phyloP scores from a whole-genome alignment of 2,329 filamentous ascomycete species.

The Talaromyces piceae region DNA sequence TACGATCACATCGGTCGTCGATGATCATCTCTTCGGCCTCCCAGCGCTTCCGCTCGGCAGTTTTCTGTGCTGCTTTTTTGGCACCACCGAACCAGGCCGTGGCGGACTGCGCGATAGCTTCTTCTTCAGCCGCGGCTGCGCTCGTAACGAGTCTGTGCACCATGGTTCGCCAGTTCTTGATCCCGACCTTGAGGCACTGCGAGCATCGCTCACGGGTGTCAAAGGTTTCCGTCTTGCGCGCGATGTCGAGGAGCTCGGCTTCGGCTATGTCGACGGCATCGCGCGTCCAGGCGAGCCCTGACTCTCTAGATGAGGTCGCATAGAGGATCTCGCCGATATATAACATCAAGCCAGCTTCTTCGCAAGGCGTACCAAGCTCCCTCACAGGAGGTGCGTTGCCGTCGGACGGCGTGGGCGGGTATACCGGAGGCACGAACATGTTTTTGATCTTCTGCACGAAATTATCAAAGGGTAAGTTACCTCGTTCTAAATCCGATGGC shows the following conservation, averaged over 20 bases:
- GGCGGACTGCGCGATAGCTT: slow-evolving; percentile 26
- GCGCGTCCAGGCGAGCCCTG: slow-evolving; percentile 80
- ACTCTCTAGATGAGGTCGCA: slow-evolving; percentile 56
- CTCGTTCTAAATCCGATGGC: background rate
- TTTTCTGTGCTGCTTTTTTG: slow-evolving; percentile 21
- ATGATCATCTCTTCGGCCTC: slow-evolving; percentile 34
- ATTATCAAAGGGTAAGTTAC: slow-evolving; percentile 21
- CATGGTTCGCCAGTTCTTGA: slow-evolving; percentile 81
- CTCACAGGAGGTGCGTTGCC: slow-evolving; percentile 63
- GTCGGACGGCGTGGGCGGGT: slow-evolving; percentile 62
- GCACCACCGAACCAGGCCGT: slow-evolving; percentile 26
- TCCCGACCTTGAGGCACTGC: slow-evolving; percentile 67
- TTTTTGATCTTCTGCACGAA: slow-evolving; percentile 34
- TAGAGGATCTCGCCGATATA: slow-evolving; percentile 94
- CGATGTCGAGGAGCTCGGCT: slow-evolving; percentile 44
- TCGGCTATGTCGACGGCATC: slow-evolving; percentile 79
- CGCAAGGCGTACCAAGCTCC: slow-evolving; percentile 60
- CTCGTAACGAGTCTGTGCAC: slow-evolving; percentile 54
- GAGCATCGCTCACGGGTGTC: slow-evolving; percentile 54
- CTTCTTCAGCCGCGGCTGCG: slow-evolving; percentile 29
- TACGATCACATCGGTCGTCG: slow-evolving; percentile 25
- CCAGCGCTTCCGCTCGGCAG: slow-evolving; percentile 28
- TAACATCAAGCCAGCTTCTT: slow-evolving; percentile 77
- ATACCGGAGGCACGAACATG: slow-evolving; percentile 50
- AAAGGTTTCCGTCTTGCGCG: slow-evolving; percentile 11